A percentile compares a stretch with the other conserved stretches of the same genome.
These are phyloP conservation scores for Phialophora verrucosa DNA, from an alignment of 2,329 filamentous ascomycete species.

Conservation along the genomic window DNA sequence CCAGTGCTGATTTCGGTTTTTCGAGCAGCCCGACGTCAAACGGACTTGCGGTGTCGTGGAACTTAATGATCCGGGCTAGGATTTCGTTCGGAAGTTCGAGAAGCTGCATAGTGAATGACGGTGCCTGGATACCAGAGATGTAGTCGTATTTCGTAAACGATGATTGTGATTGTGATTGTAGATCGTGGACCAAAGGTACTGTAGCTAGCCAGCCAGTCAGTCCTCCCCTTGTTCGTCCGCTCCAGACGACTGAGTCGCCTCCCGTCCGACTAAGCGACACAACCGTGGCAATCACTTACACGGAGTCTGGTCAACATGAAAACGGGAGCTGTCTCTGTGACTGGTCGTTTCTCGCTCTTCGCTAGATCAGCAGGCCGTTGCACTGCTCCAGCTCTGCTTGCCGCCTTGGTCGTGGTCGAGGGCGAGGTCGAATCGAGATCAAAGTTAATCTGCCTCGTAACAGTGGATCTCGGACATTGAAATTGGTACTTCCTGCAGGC, in stretches of 20 bases:
- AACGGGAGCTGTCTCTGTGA: background rate
- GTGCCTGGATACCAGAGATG: background rate
- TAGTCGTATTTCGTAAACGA: slow-evolving; percentile 43
- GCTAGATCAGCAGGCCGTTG: background rate
- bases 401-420: background rate
- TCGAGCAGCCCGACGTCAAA: slow-evolving; percentile 54
- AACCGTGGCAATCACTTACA: background rate
- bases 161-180: background rate
- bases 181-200: background rate
- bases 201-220: background rate
- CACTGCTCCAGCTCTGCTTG: background rate
- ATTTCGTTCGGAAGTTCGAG: slow-evolving; percentile 65
- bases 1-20: slow-evolving; percentile 47
- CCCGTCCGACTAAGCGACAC: background rate
- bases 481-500: background rate
- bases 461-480: background rate
- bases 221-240: background rate
- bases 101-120: slow-evolving; percentile 18
- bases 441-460: background rate
- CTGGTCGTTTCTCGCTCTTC: background rate
- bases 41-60: slow-evolving; percentile 51
- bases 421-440: background rate
- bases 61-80: slow-evolving; percentile 62
- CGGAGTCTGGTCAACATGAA: background rate
- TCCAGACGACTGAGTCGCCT: background rate